phyloP scores from a whole-genome alignment of 176 grass and related monocot genomes.

The Oryza coarctata region DNA sequence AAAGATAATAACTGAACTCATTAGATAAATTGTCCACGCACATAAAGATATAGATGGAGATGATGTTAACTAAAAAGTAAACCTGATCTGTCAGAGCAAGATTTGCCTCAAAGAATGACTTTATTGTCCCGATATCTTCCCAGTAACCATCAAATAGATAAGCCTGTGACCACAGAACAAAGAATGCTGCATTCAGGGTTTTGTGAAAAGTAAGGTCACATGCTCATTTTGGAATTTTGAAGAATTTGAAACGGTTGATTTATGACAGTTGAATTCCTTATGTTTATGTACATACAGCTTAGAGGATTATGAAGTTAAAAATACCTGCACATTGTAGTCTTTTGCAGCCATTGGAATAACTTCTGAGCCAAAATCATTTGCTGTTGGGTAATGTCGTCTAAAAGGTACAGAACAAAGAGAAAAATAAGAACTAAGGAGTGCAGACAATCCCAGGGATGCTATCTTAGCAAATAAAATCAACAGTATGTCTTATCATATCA shows the following conservation, averaged over 20 bases:
- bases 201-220: not conserved
- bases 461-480: not conserved
- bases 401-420: constrained; percentile 19
- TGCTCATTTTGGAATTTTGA: not conserved
- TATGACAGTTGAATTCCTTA: not conserved
- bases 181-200: not conserved
- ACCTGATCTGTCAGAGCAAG: constrained; percentile 79
- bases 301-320: not conserved
- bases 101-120: constrained; percentile 88
- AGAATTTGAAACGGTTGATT: not conserved
- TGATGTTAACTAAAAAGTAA: constrained; percentile 10
- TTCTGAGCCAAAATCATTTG: constrained; percentile 94
- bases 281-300: not conserved
- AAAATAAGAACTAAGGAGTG: not conserved
- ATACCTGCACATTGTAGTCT: constrained; percentile 75
- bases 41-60: constrained; percentile 1
- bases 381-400: constrained; percentile 64
- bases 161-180: constrained; percentile 32
- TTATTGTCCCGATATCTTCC: constrained; percentile 88
- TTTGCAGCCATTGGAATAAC: constrained; percentile 75
- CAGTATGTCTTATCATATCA: not conserved
- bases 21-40: constrained; percentile 7
- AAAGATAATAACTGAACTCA: constrained; percentile 24
- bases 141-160: constrained; percentile 84
- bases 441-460: not conserved